phyloP scores from a whole-genome alignment of 306 rosid species.

The Vigna angularis region DNA sequence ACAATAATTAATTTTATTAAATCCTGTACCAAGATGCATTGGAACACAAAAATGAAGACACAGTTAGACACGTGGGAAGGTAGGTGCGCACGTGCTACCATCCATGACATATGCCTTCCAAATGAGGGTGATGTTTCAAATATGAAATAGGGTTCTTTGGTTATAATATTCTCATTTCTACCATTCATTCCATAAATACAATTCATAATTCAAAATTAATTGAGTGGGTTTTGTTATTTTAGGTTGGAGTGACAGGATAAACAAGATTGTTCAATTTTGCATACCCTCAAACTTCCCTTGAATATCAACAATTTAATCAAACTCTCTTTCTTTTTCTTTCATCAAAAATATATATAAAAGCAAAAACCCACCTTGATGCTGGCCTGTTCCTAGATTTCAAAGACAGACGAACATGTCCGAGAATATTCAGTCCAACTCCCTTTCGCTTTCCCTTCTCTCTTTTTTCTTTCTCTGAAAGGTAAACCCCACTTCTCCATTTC shows the following conservation, averaged over 20 bases:
- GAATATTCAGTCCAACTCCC: conserved; percentile 42
- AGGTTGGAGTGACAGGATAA: not conserved
- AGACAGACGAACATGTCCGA: conserved; percentile 41
- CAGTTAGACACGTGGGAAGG: too few relatives aligned
- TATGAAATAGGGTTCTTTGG: not conserved
- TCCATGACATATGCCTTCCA: not conserved
- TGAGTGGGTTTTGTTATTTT: not conserved
- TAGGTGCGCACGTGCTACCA: too few relatives aligned
- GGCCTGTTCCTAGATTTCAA: conserved; percentile 22
- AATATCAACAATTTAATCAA: not conserved
- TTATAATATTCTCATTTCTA: not conserved
- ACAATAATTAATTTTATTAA: too few relatives aligned
- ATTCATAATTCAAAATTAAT: not conserved
- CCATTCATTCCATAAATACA: conserved; percentile 18
- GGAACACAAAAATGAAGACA: too few relatives aligned
- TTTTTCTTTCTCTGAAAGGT: conserved; percentile 49
- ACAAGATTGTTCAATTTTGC: conserved; percentile 14
- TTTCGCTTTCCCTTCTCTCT: conserved; percentile 40
- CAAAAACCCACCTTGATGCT: conserved; percentile 1
- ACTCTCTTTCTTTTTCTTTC: not conserved
- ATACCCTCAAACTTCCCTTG: not conserved
- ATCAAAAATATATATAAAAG: conserved; percentile 21
- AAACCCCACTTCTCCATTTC: conserved; percentile 38
- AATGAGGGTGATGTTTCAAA: not conserved
- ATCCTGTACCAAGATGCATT: too few relatives aligned